Percentiles rank a stretch among this genome's conserved stretches.
phyloP scores from a whole-genome alignment of 192 early-diverging fungal species.

The Phycomyces nitens region DNA sequence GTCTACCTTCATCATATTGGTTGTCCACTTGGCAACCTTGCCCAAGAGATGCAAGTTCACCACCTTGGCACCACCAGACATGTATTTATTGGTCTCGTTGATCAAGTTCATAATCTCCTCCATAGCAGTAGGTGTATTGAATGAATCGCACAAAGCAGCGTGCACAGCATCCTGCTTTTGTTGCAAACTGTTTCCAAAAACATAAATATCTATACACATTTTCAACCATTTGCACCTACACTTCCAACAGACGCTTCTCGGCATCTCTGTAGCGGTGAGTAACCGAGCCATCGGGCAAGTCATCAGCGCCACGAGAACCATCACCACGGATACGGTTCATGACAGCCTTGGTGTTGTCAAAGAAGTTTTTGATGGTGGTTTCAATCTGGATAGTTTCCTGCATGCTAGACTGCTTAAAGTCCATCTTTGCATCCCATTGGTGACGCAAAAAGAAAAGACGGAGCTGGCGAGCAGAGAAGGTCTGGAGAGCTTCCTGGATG shows the following conservation, averaged over 20 bases:
- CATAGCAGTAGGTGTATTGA: conserved; percentile 86
- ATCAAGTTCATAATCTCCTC: conserved; percentile 77
- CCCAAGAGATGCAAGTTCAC: conserved; percentile 70
- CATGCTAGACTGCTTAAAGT: conserved; percentile 78
- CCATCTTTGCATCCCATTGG: conserved; percentile 82
- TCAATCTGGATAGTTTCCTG: conserved; percentile 77
- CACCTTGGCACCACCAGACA: conserved; percentile 52
- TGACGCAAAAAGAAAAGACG: conserved; percentile 87
- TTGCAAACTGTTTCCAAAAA: conserved; percentile 40
- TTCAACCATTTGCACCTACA: conserved; percentile 33
- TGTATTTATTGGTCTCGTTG: conserved; percentile 75
- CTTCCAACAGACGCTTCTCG: conserved; percentile 69
- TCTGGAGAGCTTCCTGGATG: conserved; percentile 85
- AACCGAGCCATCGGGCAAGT: conserved; percentile 24
- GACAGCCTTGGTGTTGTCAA: conserved; percentile 76
- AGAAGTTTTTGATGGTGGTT: conserved; percentile 84
- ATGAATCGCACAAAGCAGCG: conserved; percentile 84
- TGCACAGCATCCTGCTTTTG: conserved; percentile 74
- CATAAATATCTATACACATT: background rate
- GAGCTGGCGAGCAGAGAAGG: conserved; percentile 79
- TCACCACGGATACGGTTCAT: conserved; percentile 65
- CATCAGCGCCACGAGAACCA: conserved; percentile 39
- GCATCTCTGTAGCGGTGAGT: conserved; percentile 66
- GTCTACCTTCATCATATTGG: conserved; percentile 61
- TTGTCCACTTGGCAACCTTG: conserved; percentile 80